phyloP scores from a whole-genome alignment of 306 rosid genomes.

The Cicer judaicum region DNA sequence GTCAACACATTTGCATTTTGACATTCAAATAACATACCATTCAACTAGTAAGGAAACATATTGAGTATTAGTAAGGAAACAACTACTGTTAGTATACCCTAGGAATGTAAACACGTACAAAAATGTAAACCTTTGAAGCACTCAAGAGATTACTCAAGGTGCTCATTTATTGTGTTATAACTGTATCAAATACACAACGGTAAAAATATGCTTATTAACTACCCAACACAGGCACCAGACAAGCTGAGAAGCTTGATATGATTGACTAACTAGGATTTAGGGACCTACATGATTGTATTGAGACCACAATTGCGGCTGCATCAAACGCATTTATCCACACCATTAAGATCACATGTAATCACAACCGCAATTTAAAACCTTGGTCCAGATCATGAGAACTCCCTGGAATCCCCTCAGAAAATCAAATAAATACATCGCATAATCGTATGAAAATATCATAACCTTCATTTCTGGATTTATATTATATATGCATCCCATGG shows the following conservation, averaged over 20 bases:
- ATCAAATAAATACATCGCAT: not conserved
- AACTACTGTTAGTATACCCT: not conserved
- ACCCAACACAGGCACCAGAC: not conserved
- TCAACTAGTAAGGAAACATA: not conserved
- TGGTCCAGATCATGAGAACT: not conserved
- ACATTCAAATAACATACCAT: not conserved
- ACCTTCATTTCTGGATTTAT: not conserved
- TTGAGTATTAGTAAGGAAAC: not conserved
- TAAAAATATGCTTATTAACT: not conserved
- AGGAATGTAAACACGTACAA: no score
- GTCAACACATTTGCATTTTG: not conserved
- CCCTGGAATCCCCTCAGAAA: not conserved
- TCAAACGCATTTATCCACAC: not conserved
- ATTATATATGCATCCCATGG: not conserved
- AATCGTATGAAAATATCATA: not conserved
- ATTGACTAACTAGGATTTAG: not conserved
- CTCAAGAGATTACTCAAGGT: no score
- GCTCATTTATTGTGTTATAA: no score
- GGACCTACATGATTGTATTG: not conserved
- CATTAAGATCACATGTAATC: not conserved
- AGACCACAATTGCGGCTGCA: not conserved
- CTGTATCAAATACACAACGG: not conserved
- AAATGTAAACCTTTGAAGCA: no score
- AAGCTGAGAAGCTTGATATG: not conserved
- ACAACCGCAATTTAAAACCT: not conserved